These are phyloP conservation scores for Pseudozyma sp. DNA, from an alignment of 1,284 basidiomycete genomes.

Conservation along the genomic window DNA sequence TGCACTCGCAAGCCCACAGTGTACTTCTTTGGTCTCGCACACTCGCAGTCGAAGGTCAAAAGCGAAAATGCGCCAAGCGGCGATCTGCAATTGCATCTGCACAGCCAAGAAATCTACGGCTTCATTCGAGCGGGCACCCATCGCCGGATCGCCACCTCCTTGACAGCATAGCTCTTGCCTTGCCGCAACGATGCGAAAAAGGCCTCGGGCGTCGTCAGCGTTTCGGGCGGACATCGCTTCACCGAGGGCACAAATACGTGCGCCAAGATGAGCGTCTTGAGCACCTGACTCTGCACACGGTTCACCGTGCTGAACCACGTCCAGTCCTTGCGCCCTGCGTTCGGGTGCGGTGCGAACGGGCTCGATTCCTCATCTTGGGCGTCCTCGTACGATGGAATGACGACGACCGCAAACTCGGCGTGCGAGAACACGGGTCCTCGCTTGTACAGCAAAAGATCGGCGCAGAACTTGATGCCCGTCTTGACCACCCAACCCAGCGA, in stretches of 20 bases:
- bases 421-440: constrained; percentile 94
- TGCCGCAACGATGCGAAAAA: constrained; percentile 74
- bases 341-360: constrained; percentile 58
- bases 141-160: constrained; percentile 85
- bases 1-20: background rate
- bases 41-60: too few relatives aligned
- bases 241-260: constrained; percentile 61
- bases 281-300: constrained; percentile 94
- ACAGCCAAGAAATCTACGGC: constrained; percentile 72
- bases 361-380: constrained; percentile 75
- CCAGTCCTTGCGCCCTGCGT: constrained; percentile 77
- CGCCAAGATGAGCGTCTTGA: constrained; percentile 74
- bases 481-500: constrained; percentile 98
- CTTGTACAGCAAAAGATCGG: constrained; percentile 93
- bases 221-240: constrained; percentile 28
- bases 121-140: constrained; percentile 93
- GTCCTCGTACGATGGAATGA: constrained; percentile 90
- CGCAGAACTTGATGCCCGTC: constrained; percentile 95
- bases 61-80: too few relatives aligned
- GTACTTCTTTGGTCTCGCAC: too few relatives aligned
- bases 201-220: constrained; percentile 66
- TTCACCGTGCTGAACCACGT: constrained; percentile 97
- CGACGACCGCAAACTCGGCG: constrained; percentile 92
- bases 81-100: background rate
- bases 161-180: constrained; percentile 76